Evolutionary conservation across 108 stramenopile species (phyloP).

Genomic region (Nannochloropsis salina): DNA sequence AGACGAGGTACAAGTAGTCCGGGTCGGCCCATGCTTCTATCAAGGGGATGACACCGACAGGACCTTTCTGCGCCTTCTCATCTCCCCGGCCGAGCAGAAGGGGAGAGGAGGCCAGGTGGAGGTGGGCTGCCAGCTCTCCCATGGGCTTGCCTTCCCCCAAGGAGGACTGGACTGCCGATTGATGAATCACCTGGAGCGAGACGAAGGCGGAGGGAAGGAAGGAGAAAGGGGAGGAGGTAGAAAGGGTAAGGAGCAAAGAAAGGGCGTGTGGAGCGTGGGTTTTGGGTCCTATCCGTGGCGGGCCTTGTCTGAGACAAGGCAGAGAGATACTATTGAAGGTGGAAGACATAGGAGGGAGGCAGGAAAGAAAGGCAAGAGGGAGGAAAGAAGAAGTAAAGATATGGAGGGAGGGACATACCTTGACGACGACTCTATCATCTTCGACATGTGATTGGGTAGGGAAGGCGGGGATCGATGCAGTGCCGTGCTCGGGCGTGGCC

Average conservation of each 20-base stretch:
- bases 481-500: not conserved
- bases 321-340: too few species aligned
- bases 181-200: not conserved
- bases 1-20: not conserved
- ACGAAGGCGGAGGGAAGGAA: not conserved
- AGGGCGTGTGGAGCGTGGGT: too few species aligned
- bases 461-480: too few species aligned
- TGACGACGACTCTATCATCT: not conserved
- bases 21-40: not conserved
- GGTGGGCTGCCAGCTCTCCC: conserved; percentile 3
- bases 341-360: not conserved
- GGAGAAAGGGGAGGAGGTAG: not conserved
- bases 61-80: not conserved
- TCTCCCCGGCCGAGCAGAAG: not conserved
- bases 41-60: not conserved
- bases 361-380: not conserved
- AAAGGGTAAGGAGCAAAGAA: not conserved
- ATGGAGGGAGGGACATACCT: not conserved
- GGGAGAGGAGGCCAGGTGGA: not conserved
- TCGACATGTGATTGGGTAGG: too few species aligned
- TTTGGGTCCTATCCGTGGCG: too few species aligned
- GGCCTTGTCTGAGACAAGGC: too few species aligned
- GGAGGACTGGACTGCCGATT: not conserved
- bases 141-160: not conserved
- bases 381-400: not conserved